phyloP scores from a whole-genome alignment of 257 asterid genomes.

The Gentiana dahurica region DNA sequence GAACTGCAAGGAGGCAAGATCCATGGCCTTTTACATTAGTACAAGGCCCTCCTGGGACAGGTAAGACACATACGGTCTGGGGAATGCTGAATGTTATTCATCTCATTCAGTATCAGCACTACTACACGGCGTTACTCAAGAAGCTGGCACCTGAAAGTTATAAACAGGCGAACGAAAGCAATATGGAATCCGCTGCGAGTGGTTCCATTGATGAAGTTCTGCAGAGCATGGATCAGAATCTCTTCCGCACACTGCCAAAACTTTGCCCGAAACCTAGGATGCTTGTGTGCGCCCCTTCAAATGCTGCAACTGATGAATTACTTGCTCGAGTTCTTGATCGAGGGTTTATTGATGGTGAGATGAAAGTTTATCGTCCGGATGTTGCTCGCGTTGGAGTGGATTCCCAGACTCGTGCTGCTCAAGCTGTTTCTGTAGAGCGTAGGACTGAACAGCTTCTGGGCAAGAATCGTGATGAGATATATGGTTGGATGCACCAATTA shows the following conservation, averaged over 20 bases:
- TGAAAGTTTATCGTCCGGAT: constrained; percentile 95
- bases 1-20: constrained; percentile 70
- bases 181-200: constrained; percentile 49
- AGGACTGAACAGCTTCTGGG: constrained; percentile 84
- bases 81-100: constrained; percentile 99
- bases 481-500: constrained; percentile 84
- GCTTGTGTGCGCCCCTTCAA: constrained; percentile 99
- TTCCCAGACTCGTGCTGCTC: constrained; percentile 96
- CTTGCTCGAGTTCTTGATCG: constrained; percentile 97
- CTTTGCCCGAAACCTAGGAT: constrained; percentile 98
- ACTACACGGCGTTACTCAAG: constrained; percentile 89
- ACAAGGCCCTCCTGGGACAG: constrained; percentile 99
- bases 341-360: constrained; percentile 98
- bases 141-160: constrained; percentile 98
- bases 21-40: constrained; percentile 99
- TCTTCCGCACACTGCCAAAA: constrained; percentile 91
- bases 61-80: constrained; percentile 98
- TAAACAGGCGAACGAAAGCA: constrained; percentile 75
- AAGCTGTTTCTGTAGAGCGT: constrained; percentile 96
- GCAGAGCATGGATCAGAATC: constrained; percentile 97
- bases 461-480: constrained; percentile 77
- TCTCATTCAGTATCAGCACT: constrained; percentile 99
- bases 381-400: constrained; percentile 98
- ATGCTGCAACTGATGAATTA: constrained; percentile 97
- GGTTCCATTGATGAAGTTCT: constrained; percentile 98